Base-by-base conservation (phyloP, 2,329 filamentous ascomycete genomes). In the Beauveria sp. region DNA sequence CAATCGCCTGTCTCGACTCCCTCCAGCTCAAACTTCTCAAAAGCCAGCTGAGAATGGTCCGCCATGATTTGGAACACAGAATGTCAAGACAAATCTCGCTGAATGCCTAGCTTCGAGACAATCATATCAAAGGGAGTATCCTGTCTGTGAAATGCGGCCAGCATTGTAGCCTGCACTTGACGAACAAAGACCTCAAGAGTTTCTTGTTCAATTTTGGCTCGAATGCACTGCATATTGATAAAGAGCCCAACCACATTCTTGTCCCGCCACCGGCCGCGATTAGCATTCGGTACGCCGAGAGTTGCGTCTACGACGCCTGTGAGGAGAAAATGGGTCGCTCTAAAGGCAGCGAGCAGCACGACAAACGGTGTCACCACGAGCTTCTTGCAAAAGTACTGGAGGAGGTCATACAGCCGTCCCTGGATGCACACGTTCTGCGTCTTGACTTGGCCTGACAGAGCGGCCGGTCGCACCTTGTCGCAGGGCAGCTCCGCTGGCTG, bases 41-140 rank as follows among this genome's bases (percentile, higher is more conserved):
- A 50, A 2, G 59, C 54, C 34, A 38, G 18, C 24, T 65, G 64
- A 1, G 65, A 62, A 26, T 69, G 66, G 1, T 69, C 28, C 0
- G 65, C 62, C 47, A 70, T 67, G 3, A 58, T 38, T 52, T 66
- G 67, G 3, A 65, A 64, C 0, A 68, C 8, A 1, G 66, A 63
- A 12, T 68, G 54, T 1, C 63, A 60, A 0, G 66, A 65, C 1
- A 65, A 28, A 18, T 58, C 60, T 26, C 51, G 2, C 52, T 47
- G 5, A 26, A 51, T 10, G 49, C 63, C 34, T 1, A 69, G 43
- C 20, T 40, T 53, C 0, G 65, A 61, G 7, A 67, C 66, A 12
- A 69, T 63, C 0, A 46, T 43, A 42, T 69, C 67, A 26, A 68
- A 70, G 1, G 69, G 65, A 5, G 68, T 64, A 16, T 67, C 65